phyloP scores from a whole-genome alignment of 108 stramenopile species.

The Cyclotella distinguenda region DNA sequence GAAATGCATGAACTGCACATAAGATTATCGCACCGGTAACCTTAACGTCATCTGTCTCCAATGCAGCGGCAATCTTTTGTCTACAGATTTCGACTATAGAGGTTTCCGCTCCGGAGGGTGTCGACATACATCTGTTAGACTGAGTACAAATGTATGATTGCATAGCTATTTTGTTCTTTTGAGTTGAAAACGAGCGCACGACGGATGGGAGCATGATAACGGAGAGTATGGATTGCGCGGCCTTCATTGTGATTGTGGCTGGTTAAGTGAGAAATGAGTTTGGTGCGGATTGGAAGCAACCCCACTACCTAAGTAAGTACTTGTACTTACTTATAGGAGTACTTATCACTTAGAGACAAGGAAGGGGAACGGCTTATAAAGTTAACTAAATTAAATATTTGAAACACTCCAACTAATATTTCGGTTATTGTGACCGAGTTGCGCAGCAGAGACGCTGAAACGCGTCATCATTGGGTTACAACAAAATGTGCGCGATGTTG shows the following conservation, averaged over 20 bases:
- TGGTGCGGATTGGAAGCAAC: too few species aligned
- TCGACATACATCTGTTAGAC: conserved; percentile 10
- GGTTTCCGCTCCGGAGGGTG: conserved; percentile 35
- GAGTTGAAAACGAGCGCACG: conserved; percentile 10
- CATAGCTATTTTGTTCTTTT: neutral
- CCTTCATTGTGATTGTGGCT: conserved; percentile 16
- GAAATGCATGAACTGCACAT: neutral
- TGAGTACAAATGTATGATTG: neutral
- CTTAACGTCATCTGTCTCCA: conserved; percentile 75
- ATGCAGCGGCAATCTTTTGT: conserved; percentile 67
- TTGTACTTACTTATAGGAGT: too few species aligned
- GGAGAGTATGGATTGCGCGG: neutral
- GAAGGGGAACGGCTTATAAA: too few species aligned
- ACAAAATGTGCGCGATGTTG: too few species aligned
- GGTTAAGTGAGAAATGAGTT: too few species aligned
- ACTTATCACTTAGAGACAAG: too few species aligned
- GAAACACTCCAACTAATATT: too few species aligned
- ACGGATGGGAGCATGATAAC: conserved; percentile 12
- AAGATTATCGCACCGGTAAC: conserved; percentile 59
- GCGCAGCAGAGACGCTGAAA: too few species aligned
- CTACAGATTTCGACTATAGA: conserved; percentile 75
- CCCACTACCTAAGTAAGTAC: too few species aligned
- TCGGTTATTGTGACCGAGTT: too few species aligned
- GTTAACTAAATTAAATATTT: too few species aligned
- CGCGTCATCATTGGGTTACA: too few species aligned